Conservation (phyloP, 2,329 filamentous ascomycete species). For the Dactylellina haptotyla region DNA sequence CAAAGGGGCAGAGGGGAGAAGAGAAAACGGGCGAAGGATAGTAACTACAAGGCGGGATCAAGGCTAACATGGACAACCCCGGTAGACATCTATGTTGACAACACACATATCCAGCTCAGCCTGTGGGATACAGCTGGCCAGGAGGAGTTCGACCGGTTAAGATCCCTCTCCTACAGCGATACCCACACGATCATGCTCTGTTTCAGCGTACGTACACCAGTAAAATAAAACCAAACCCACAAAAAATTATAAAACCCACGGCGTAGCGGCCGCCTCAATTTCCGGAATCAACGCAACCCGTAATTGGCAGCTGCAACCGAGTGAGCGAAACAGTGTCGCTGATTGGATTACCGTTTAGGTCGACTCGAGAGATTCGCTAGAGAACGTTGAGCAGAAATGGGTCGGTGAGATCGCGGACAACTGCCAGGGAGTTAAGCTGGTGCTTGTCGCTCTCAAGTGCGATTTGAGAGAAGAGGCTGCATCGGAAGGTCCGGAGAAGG, state of each 20-base stretch:
- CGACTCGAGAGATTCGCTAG: constrained; percentile 93
- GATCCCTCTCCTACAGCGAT: constrained; percentile 96
- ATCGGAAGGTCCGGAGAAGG: constrained; percentile 74
- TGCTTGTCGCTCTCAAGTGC: constrained; percentile 95
- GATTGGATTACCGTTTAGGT: constrained; percentile 65
- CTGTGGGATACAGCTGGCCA: constrained; percentile 98
- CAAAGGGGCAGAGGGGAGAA: not conserved
- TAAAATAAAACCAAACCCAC: no score
- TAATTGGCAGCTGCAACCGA: constrained; percentile 11
- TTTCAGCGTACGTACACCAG: constrained; percentile 73
- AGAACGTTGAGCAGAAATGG: constrained; percentile 99
- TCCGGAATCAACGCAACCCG: not conserved
- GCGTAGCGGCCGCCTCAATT: not conserved
- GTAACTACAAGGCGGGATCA: not conserved
- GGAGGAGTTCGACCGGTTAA: constrained; percentile 97
- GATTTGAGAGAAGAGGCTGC: constrained; percentile 83
- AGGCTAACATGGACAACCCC: constrained; percentile 11
- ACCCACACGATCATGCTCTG: constrained; percentile 99
- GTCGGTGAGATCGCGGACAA: constrained; percentile 98
- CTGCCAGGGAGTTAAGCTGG: constrained; percentile 92
- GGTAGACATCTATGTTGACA: constrained; percentile 96
- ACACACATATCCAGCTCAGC: constrained; percentile 94
- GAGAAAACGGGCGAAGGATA: no score
- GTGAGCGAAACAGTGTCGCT: not conserved
- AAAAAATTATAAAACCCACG: no score